Percentiles rank a stretch among this genome's conserved stretches.
Conservation (phyloP, 2,329 filamentous ascomycete species). For the Didymella lethalis region DNA sequence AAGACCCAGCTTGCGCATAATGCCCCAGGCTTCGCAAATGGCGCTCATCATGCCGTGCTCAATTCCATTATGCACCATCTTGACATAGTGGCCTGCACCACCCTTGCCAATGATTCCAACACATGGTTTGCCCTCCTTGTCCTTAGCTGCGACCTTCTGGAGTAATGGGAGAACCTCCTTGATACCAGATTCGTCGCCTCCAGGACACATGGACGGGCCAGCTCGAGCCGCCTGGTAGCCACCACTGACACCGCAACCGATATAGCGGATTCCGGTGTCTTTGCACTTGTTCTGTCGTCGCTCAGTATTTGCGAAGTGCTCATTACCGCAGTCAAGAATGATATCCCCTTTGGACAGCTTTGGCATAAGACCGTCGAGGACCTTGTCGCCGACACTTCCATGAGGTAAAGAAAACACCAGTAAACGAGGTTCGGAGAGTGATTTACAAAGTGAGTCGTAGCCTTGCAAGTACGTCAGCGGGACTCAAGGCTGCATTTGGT, state of each 20-base stretch:
- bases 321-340: conserved; percentile 73
- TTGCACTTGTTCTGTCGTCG: conserved; percentile 66
- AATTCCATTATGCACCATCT: conserved; percentile 80
- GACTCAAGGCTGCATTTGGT: too few relatives aligned
- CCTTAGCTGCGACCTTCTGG: conserved; percentile 68
- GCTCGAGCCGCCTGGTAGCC: conserved; percentile 72
- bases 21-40: conserved; percentile 70
- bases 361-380: conserved; percentile 57
- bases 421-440: conserved; percentile 58
- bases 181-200: conserved; percentile 65
- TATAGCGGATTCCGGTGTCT: conserved; percentile 67
- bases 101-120: conserved; percentile 67
- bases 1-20: conserved; percentile 68
- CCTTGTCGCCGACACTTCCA: conserved; percentile 57
- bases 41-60: conserved; percentile 75
- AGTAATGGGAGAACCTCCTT: conserved; percentile 68
- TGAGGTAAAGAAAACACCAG: conserved; percentile 64
- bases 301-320: conserved; percentile 71
- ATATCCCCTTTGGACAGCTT: conserved; percentile 68
- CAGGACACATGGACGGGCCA: conserved; percentile 73
- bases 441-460: conserved; percentile 61
- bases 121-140: conserved; percentile 65
- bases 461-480: conserved; percentile 43
- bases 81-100: conserved; percentile 74
- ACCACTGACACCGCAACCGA: conserved; percentile 73